Evolutionary conservation across 2,329 filamentous ascomycete genomes (phyloP).

Genomic region (Botrytis fragariae): DNA sequence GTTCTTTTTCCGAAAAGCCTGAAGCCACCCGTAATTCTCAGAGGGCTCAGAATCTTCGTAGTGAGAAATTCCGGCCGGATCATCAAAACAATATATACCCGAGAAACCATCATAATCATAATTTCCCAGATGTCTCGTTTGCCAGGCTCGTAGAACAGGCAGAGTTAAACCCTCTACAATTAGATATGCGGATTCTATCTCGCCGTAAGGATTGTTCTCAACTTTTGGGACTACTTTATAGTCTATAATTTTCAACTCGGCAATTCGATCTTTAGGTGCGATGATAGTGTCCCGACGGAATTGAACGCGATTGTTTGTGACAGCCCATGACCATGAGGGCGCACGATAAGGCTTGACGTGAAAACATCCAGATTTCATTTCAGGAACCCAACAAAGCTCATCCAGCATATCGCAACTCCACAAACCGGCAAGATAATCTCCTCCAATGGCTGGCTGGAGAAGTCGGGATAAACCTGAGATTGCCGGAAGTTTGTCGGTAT

Average conservation of each 20-base stretch:
- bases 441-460: not conserved
- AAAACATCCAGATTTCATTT: not conserved
- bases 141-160: not conserved
- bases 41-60: not conserved
- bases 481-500: not conserved
- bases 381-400: not conserved
- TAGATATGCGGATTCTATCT: not conserved
- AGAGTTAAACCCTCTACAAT: not conserved
- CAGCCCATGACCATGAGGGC: not conserved
- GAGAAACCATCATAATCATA: not conserved
- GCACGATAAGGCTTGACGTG: not conserved
- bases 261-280: not conserved
- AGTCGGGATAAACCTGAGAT: not conserved
- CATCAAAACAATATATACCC: not conserved
- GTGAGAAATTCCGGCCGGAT: not conserved
- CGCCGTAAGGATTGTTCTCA: not conserved
- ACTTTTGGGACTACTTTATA: not conserved
- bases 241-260: not conserved
- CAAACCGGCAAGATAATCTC: not conserved
- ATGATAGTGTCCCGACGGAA: not conserved
- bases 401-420: not conserved
- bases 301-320: not conserved
- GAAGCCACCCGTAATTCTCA: not conserved
- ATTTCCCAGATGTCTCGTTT: not conserved
- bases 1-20: not conserved